These are phyloP conservation scores for Penicillium sumatraense DNA, from an alignment of 2,329 filamentous ascomycete species.

Conservation along the genomic window DNA sequence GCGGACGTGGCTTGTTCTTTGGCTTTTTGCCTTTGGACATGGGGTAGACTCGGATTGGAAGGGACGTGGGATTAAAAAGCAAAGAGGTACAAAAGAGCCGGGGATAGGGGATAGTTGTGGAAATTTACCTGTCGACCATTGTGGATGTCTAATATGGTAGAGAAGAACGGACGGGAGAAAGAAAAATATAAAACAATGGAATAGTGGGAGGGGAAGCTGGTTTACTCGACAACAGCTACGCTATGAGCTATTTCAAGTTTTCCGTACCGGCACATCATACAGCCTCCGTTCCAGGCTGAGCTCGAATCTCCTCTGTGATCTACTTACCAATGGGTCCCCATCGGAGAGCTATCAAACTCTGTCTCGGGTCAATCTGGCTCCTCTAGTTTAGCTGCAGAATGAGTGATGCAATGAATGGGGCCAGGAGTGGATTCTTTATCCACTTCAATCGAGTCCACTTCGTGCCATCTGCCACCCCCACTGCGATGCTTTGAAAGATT, in stretches of 20 bases:
- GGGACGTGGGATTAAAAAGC: neutral
- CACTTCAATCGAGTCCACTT: conserved; percentile 16
- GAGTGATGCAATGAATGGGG: conserved; percentile 17
- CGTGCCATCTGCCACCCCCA: conserved; percentile 7
- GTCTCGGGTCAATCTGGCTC: conserved; percentile 5
- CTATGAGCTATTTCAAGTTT: conserved; percentile 11
- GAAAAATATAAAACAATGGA: conserved; percentile 11
- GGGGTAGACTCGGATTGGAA: neutral
- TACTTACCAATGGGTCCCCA: conserved; percentile 7
- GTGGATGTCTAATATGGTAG: conserved; percentile 10
- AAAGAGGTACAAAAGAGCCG: conserved; percentile 7
- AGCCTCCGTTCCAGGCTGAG: neutral
- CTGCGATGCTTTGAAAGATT: conserved; percentile 7
- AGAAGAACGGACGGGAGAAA: conserved; percentile 5
- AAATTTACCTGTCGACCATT: conserved; percentile 22
- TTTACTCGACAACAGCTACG: neutral
- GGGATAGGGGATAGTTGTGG: neutral
- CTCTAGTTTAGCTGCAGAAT: conserved; percentile 20
- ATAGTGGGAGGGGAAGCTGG: neutral
- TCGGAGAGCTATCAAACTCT: conserved; percentile 3
- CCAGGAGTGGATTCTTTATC: conserved; percentile 2
- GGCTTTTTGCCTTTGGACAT: conserved; percentile 11
- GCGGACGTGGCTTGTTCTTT: conserved; percentile 18
- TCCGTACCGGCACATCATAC: neutral
- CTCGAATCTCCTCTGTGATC: conserved; percentile 7